A percentile compares a stretch with the other conserved stretches of the same genome.
These are phyloP conservation scores for Tubosaeta brunneosetosa DNA, from an alignment of 768 basidiomycete genomes.

Conservation along the genomic window DNA sequence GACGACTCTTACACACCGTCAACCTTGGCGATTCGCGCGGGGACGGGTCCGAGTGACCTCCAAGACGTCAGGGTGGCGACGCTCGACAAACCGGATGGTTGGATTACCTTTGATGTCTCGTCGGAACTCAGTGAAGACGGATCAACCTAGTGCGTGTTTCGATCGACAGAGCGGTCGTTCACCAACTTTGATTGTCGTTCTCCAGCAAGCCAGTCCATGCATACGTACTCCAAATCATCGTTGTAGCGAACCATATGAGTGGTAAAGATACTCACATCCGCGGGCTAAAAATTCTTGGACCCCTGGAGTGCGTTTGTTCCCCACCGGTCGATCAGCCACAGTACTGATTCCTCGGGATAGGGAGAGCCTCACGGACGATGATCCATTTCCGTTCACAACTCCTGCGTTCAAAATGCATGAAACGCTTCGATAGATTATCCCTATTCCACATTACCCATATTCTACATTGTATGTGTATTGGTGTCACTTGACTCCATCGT, in stretches of 20 bases:
- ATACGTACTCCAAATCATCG: constrained; percentile 85
- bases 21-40: constrained; percentile 84
- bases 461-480: constrained; percentile 23
- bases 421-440: constrained; percentile 53
- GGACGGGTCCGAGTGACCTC: constrained; percentile 85
- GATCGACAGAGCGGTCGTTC: background rate
- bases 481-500: constrained; percentile 3
- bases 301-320: constrained; percentile 56
- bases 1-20: constrained; percentile 99
- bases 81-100: constrained; percentile 89
- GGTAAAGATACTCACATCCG: constrained; percentile 99
- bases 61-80: constrained; percentile 87
- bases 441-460: constrained; percentile 22
- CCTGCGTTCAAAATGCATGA: constrained; percentile 73
- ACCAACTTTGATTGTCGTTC: background rate
- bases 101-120: constrained; percentile 85
- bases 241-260: constrained; percentile 94
- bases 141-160: constrained; percentile 64
- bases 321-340: background rate
- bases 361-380: constrained; percentile 51
- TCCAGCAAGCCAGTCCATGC: constrained; percentile 80
- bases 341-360: constrained; percentile 22
- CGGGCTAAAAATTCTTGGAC: constrained; percentile 83
- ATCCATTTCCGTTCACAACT: constrained; percentile 67
- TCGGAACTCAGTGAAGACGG: constrained; percentile 76